A percentile compares a stretch with the other conserved stretches of the same genome.
These are phyloP conservation scores for Cystobasidium pallidum DNA, from an alignment of 1,284 basidiomycete species.

Conservation along the genomic window DNA sequence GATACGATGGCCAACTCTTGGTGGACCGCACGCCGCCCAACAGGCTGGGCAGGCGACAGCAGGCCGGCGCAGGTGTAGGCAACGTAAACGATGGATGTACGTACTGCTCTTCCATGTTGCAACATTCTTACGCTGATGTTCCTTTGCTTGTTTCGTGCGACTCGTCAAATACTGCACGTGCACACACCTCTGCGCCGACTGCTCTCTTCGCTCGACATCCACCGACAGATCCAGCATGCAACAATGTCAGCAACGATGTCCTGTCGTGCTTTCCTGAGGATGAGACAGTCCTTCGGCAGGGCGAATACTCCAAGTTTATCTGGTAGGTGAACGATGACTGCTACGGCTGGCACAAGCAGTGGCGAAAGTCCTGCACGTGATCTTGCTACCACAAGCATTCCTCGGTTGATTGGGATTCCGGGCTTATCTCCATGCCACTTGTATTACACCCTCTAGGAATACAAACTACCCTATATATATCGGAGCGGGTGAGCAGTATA, in stretches of 20 bases:
- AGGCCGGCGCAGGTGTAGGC: conserved; percentile 35
- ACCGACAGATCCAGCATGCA: conserved; percentile 53
- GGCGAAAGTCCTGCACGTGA: conserved; percentile 17
- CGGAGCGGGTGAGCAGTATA: conserved; percentile 10
- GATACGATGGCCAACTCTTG: neutral
- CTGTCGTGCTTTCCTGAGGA: conserved; percentile 70
- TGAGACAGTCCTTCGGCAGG: conserved; percentile 65
- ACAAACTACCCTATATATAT: conserved; percentile 33
- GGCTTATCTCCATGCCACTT: neutral
- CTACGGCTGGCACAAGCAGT: neutral
- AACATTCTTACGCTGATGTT: neutral
- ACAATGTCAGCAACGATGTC: conserved; percentile 64
- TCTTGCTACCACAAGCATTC: neutral
- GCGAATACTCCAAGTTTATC: conserved; percentile 71
- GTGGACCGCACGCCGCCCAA: neutral
- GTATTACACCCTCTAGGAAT: conserved; percentile 11
- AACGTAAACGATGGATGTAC: conserved; percentile 39
- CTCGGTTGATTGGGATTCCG: neutral
- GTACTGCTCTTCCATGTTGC: neutral
- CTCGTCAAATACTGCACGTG: conserved; percentile 16
- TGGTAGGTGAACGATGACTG: conserved; percentile 58
- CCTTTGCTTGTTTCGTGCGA: neutral
- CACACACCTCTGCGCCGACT: neutral
- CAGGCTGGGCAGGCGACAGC: neutral
- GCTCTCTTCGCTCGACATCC: neutral